Conservation (phyloP, 331 rosid genomes). For the Phaseolus coccineus region DNA sequence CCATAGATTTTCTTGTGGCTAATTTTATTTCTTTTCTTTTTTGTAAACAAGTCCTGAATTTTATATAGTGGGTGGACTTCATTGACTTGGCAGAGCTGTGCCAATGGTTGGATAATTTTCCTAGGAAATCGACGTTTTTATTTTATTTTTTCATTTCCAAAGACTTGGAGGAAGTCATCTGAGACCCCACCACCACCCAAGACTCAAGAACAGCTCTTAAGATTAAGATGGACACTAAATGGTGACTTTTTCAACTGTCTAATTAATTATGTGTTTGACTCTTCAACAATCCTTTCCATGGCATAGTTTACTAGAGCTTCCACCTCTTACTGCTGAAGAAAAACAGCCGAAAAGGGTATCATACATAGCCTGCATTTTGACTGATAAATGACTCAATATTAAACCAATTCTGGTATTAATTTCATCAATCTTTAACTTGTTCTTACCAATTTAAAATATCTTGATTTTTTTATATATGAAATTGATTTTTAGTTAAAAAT, state of each 20-base stretch:
- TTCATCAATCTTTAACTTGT: too few relatives aligned
- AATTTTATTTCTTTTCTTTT: background rate
- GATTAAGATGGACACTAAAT: constrained; percentile 35
- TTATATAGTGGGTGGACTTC: constrained; percentile 27
- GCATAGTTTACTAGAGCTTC: background rate
- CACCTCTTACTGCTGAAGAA: background rate
- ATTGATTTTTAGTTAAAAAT: too few relatives aligned
- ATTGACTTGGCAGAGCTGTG: constrained; percentile 31
- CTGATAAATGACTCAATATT: too few relatives aligned
- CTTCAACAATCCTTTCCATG: constrained; percentile 1
- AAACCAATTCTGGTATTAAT: too few relatives aligned
- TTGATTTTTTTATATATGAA: too few relatives aligned
- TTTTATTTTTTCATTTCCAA: background rate
- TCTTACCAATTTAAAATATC: too few relatives aligned
- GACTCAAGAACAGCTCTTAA: constrained; percentile 20
- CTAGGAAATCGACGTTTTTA: constrained; percentile 24
- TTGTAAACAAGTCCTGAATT: background rate
- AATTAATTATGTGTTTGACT: constrained; percentile 33
- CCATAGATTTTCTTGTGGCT: background rate
- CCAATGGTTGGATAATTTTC: constrained; percentile 1
- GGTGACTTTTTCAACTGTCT: constrained; percentile 15
- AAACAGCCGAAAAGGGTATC: background rate
- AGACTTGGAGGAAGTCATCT: background rate
- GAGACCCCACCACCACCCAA: constrained; percentile 48
- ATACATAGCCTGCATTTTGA: background rate